A percentile compares a stretch with the other conserved stretches of the same genome.
Evolutionary conservation across 495 filamentous ascomycete genomes (phyloP).

Genomic region (Filosporella fistucella): DNA sequence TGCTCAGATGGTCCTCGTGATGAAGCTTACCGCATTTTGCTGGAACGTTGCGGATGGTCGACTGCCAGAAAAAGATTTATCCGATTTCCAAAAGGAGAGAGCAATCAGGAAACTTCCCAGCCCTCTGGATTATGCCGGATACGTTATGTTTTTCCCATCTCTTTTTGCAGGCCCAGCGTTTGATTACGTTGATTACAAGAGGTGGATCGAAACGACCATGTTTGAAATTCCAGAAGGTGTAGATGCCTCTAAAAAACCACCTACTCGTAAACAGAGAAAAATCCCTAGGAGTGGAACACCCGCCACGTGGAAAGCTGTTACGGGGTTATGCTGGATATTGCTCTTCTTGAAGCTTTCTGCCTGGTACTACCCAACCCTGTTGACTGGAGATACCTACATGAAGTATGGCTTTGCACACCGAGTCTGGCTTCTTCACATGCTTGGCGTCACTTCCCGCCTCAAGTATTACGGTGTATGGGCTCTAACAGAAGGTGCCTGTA

Average conservation of each 20-base stretch:
- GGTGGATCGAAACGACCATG: slow-evolving; percentile 91
- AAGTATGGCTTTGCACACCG: slow-evolving; percentile 64
- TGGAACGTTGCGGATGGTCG: slow-evolving; percentile 95
- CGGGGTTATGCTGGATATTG: slow-evolving; percentile 74
- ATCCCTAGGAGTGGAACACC: slow-evolving; percentile 90
- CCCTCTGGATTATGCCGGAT: slow-evolving; percentile 78
- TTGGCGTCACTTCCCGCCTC: slow-evolving; percentile 70
- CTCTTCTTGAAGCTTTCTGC: slow-evolving; percentile 69
- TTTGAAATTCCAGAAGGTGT: slow-evolving; percentile 79
- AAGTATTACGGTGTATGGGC: slow-evolving; percentile 98
- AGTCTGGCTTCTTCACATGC: slow-evolving; percentile 73
- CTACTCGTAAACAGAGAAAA: slow-evolving; percentile 86
- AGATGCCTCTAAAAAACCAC: slow-evolving; percentile 75
- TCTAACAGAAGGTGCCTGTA: slow-evolving; percentile 90
- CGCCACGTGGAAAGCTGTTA: slow-evolving; percentile 68
- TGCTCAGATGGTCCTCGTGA: slow-evolving; percentile 96
- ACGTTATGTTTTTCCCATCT: slow-evolving; percentile 91
- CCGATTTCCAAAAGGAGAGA: slow-evolving; percentile 80
- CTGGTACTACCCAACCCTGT: slow-evolving; percentile 56
- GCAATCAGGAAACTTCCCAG: slow-evolving; percentile 67
- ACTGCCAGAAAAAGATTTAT: slow-evolving; percentile 70
- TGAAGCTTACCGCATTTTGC: slow-evolving; percentile 97
- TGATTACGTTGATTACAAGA: slow-evolving; percentile 86
- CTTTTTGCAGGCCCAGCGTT: slow-evolving; percentile 86
- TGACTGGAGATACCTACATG: slow-evolving; percentile 59